Evolutionary conservation across 225 moss, liverwort and hornwort species (phyloP), one percentile per base, ranked within the genome.

Genomic region (Ulota crispa): DNA sequence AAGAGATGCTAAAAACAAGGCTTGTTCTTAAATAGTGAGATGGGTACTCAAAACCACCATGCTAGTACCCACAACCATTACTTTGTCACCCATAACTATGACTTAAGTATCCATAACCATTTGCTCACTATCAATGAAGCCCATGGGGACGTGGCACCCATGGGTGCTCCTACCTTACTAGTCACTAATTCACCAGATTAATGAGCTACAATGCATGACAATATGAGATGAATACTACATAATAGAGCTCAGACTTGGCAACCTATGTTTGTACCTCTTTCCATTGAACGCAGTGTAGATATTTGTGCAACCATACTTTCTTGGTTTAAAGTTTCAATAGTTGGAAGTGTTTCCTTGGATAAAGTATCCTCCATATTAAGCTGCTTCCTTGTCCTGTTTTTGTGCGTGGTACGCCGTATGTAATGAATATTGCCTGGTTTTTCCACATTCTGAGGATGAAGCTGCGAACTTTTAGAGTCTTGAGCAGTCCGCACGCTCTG

Each of bases 351-450:
- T 55, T 81, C 81, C 47, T 78, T 82, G 57, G 68, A 65, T 31
- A 8, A 16, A 41, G 78, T 70, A 54, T 78, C 80, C 64, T 85
- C 88, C 76, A 54, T 36, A 36, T 71, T 66, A 60, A 79, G 47
- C 59, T 73, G 56, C 77, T 81, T 83, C 41, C 80, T 80, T 68
- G 77, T 59, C 81, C 80, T 83, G 72, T 68, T 83, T 47, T 76
- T 82, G 55, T 73, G 73, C 7, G 77, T 28, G 20, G 63, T 80
- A 14, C 83, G 77, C 57, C 83, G 77, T 15, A 80, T 64, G 59
- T 57, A 73, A 31, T 74, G 77, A 32, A 39, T 7, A 37, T 41
- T 73, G 39, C 68, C 78, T n/a, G 80, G 41, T 64, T 68, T 83
- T n/a, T 83, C 77, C 41, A 36, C 39, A 64, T 80, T 80, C 76